Conservation (phyloP, 768 basidiomycete species). For the Xanthoconium stramineum region DNA sequence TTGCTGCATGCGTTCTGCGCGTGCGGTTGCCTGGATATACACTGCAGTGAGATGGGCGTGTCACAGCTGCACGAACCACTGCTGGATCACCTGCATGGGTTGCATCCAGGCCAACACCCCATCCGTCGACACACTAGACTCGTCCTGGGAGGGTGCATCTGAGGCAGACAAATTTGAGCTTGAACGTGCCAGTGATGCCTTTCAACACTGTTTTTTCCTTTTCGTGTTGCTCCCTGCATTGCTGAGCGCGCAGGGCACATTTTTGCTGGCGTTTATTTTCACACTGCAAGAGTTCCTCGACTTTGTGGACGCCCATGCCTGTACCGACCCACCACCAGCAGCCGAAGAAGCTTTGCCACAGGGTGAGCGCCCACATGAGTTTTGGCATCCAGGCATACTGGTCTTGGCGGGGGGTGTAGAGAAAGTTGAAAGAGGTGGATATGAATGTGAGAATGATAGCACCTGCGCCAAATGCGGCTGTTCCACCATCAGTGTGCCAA, state of each 20-base stretch:
- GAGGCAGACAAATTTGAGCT: neutral
- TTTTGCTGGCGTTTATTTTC: conserved; percentile 55
- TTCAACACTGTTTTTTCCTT: conserved; percentile 55
- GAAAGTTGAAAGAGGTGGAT: conserved; percentile 82
- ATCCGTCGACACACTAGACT: neutral
- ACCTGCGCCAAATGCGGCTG: conserved; percentile 86
- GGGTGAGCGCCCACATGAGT: conserved; percentile 84
- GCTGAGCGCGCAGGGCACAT: conserved; percentile 45
- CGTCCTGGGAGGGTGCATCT: conserved; percentile 11
- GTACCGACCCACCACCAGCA: conserved; percentile 99
- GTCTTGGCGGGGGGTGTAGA: conserved; percentile 80
- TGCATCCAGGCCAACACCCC: neutral
- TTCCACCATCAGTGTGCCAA: conserved; percentile 96
- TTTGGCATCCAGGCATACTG: conserved; percentile 91
- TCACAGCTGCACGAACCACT: conserved; percentile 58
- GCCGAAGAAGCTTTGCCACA: conserved; percentile 97
- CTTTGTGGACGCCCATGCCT: conserved; percentile 72
- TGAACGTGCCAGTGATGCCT: conserved; percentile 56
- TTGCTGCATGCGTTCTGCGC: conserved; percentile 61
- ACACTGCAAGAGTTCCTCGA: conserved; percentile 57
- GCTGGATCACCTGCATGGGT: conserved; percentile 36
- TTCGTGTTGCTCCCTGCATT: conserved; percentile 47
- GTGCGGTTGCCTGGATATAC: conserved; percentile 66
- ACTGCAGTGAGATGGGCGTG: conserved; percentile 69
- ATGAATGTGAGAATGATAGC: conserved; percentile 79